Evolutionary conservation across 805 yeast genomes (phyloP).

Genomic region (Hagleromyces aurorensis): DNA sequence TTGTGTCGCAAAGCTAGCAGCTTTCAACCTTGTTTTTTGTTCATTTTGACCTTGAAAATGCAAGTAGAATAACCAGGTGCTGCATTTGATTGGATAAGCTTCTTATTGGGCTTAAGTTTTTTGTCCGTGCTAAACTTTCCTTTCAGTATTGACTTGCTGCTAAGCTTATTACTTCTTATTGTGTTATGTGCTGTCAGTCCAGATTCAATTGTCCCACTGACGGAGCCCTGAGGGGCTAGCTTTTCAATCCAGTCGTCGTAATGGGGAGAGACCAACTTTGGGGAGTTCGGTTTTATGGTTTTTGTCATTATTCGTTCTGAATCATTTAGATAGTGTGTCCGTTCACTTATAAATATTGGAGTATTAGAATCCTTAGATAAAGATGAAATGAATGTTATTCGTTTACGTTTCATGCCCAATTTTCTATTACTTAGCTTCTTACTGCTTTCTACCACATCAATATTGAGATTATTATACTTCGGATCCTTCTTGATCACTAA

Average conservation of each 20-base stretch:
- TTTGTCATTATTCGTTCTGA: no score
- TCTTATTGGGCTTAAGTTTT: constrained; percentile 9
- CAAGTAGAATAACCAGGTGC: constrained; percentile 16
- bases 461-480: constrained; percentile 3
- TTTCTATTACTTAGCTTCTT: constrained; percentile 1
- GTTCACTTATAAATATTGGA: constrained; percentile 1
- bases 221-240: no score
- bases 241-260: no score
- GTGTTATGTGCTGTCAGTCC: constrained; percentile 1
- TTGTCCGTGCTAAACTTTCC: constrained; percentile 11
- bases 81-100: constrained; percentile 5
- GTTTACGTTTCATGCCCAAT: constrained; percentile 1
- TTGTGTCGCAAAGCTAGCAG: no score
- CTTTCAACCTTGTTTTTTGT: background rate
- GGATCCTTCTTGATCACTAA: constrained; percentile 8
- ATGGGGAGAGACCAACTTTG: no score
- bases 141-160: background rate
- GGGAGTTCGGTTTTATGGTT: no score
- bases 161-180: background rate
- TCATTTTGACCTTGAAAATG: constrained; percentile 18
- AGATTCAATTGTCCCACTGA: no score
- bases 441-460: constrained; percentile 2
- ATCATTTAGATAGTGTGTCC: no score
- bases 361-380: constrained; percentile 2
- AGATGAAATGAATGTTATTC: constrained; percentile 8